These are phyloP conservation scores for Salix purpurea DNA, from an alignment of 345 rosid genomes.

Conservation along the genomic window DNA sequence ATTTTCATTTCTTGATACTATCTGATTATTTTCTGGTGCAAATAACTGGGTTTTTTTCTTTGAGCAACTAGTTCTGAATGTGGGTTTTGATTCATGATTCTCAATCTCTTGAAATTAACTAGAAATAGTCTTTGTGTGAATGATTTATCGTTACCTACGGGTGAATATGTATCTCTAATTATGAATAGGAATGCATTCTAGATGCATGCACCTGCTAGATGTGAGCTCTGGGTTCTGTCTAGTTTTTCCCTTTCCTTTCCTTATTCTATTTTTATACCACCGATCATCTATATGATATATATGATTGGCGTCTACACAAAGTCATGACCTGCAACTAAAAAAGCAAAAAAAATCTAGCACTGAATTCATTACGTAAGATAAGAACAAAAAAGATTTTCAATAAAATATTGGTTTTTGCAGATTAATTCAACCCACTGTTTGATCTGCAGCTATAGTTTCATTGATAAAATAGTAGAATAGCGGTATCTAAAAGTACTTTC, in stretches of 20 bases:
- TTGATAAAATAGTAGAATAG: too few species aligned
- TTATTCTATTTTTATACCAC: too few species aligned
- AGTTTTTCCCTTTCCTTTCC: background rate
- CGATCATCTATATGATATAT: background rate
- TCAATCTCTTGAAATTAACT: background rate
- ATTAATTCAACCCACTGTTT: background rate
- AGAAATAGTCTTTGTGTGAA: background rate
- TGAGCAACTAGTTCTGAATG: background rate
- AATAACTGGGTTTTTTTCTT: background rate
- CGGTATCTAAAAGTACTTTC: too few species aligned
- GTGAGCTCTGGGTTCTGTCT: background rate
- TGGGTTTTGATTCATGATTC: background rate
- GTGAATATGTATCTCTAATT: background rate
- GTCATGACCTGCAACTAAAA: background rate
- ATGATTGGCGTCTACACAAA: background rate
- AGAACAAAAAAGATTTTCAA: too few species aligned
- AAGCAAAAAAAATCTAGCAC: too few species aligned
- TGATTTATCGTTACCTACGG: too few species aligned
- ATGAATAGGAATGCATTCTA: background rate
- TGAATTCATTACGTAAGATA: too few species aligned
- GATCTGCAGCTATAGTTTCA: background rate
- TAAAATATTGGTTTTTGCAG: background rate
- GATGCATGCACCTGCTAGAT: background rate
- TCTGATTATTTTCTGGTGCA: background rate
- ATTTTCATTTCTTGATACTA: too few species aligned